These are phyloP conservation scores for Colletotrichum gigasporum DNA, from an alignment of 2,329 filamentous ascomycete species.

Conservation along the genomic window DNA sequence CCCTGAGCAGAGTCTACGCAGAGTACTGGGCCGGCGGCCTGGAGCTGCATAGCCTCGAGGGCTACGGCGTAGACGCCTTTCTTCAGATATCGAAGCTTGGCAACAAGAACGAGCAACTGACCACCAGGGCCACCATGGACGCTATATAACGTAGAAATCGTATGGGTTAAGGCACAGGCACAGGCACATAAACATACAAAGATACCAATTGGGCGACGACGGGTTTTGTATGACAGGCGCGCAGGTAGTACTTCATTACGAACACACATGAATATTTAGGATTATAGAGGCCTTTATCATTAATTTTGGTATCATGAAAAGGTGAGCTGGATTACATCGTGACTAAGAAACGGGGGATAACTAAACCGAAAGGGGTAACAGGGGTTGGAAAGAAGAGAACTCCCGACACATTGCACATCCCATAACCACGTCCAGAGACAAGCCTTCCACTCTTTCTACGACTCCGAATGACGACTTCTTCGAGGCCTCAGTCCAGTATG, in stretches of 20 bases:
- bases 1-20: constrained; percentile 92
- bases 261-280: constrained; percentile 21
- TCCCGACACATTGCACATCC: constrained; percentile 21
- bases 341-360: constrained; percentile 42
- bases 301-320: constrained; percentile 59
- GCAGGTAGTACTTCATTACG: constrained; percentile 9
- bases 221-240: background rate
- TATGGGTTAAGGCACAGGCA: background rate
- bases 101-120: constrained; percentile 97
- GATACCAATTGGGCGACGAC: constrained; percentile 21
- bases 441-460: background rate
- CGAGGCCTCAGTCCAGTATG: background rate
- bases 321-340: constrained; percentile 53
- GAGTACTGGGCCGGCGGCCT: constrained; percentile 98
- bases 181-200: constrained; percentile 23
- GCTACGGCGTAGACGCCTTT: constrained; percentile 96
- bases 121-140: constrained; percentile 79
- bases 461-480: background rate
- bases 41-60: constrained; percentile 90
- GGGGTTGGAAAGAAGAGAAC: constrained; percentile 31
- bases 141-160: constrained; percentile 61
- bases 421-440: background rate
- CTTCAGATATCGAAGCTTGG: constrained; percentile 95
- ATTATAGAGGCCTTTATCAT: constrained; percentile 43
- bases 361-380: constrained; percentile 31